Conservation (phyloP, 345 rosid genomes). For the Aethionema arabicum region DNA sequence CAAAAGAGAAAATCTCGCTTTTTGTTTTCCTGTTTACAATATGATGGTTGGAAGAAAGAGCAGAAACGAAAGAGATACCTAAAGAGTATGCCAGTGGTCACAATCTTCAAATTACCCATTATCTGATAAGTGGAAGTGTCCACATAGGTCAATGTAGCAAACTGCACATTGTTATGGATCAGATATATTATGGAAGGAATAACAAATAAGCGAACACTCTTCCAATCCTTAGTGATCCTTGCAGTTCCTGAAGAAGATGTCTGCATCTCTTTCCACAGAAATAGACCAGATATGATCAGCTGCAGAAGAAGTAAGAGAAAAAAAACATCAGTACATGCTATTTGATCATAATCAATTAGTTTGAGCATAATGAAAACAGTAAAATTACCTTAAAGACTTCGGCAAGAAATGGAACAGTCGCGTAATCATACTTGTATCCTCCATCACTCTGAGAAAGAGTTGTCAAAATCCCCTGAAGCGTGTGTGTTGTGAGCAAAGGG, state of each 20-base stretch:
- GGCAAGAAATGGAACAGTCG: constrained; percentile 94
- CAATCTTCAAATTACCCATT: constrained; percentile 98
- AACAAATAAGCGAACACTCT: constrained; percentile 69
- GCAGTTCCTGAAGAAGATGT: constrained; percentile 48
- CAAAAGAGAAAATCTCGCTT: not conserved
- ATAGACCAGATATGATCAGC: constrained; percentile 78
- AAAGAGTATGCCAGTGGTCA: constrained; percentile 82
- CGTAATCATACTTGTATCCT: constrained; percentile 79
- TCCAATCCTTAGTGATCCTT: constrained; percentile 89
- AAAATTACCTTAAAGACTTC: constrained; percentile 79
- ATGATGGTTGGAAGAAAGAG: not conserved
- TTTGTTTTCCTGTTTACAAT: not conserved
- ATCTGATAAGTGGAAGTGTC: constrained; percentile 96
- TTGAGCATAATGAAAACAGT: not conserved
- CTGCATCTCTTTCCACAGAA: constrained; percentile 70
- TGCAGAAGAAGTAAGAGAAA: constrained; percentile 26
- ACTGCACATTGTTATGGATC: constrained; percentile 91
- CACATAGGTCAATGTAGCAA: constrained; percentile 84
- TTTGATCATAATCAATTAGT: not conserved
- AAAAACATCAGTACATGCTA: not conserved
- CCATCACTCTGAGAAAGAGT: constrained; percentile 91
- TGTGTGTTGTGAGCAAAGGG: not conserved
- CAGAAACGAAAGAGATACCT: constrained; percentile 50
- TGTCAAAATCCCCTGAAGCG: constrained; percentile 77
- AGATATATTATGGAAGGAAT: constrained; percentile 88